Evolutionary conservation across 1,284 basidiomycete genomes (phyloP), one percentile per base, ranked within the genome.

Genomic region (Papiliotrema fonsecae): DNA sequence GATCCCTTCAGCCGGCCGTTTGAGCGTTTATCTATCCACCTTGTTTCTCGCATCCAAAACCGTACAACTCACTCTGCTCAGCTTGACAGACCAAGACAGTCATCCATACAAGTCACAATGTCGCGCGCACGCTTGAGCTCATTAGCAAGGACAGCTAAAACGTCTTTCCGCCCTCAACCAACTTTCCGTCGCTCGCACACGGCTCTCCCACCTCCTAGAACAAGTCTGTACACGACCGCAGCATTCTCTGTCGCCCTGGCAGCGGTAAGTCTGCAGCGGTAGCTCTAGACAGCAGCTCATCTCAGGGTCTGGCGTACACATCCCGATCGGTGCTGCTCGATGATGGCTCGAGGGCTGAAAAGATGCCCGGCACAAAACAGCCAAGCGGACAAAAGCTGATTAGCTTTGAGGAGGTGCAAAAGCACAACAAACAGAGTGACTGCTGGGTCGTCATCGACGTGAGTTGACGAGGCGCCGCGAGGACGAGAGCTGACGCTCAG

Each of bases 391-490:
- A 67, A 41, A 68, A 66, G 48, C 42, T 74, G 19, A 75, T 80
- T 44, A 61, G 74, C 21, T 77, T 67, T 58, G 66, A 76, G 9
- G 79, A 82, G 56, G 77, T 83, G 4, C 72, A 75, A 59, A 75
- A 77, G 61, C 81, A 83, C 65, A 77, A 74, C 52, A 72, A 64
- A 24, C 55, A 57, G 22, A 76, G 77, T 22, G 75, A 75, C 42
- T 89, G 88, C 70, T 93, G 89, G 91, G 85, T 94, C 54, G 83
- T 93, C 59, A 86, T 92, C 54, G 77, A 81, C 43, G 65, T 55
- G 80, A 61, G 59, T 52, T 6, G 19, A 3, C 38, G 30, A 7
- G 3, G 35, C 26, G 31, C 28, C 36, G 13, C 13, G 18, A 6
- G 3, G 34, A 34, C 19, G 19, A 22, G 7, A 6, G 28, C 41